Evolutionary conservation across 176 grass and related monocot species (phyloP).

Genomic region (Guadua angustifolia): DNA sequence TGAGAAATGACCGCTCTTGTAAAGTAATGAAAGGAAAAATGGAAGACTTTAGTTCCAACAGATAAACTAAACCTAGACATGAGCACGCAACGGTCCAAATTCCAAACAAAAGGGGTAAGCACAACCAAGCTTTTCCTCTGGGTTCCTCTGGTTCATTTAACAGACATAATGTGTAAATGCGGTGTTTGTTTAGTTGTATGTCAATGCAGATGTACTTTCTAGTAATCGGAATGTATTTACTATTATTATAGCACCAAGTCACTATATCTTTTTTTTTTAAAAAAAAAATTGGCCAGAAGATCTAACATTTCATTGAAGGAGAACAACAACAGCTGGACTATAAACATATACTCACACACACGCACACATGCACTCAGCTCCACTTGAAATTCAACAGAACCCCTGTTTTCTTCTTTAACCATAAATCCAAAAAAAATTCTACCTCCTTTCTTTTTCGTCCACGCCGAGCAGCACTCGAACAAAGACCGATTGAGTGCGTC

Average conservation of each 20-base stretch:
- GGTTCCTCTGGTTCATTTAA: not conserved
- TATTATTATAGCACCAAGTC: not conserved
- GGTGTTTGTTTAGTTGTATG: not conserved
- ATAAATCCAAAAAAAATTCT: no score
- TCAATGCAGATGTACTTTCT: constrained; percentile 21
- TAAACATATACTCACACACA: no score
- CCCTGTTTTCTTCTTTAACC: no score
- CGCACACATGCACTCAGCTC: no score
- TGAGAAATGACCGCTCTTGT: constrained; percentile 36
- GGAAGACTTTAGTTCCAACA: constrained; percentile 22
- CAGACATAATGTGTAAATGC: constrained; percentile 6
- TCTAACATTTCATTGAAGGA: no score
- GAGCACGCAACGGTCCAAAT: not conserved
- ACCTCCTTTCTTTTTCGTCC: no score
- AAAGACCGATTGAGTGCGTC: no score
- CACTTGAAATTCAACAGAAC: no score
- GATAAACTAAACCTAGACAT: constrained; percentile 9
- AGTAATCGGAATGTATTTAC: not conserved
- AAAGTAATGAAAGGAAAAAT: constrained; percentile 13
- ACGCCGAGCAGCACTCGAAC: no score
- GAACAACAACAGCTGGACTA: no score
- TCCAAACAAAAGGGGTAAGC: not conserved
- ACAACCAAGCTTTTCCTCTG: not conserved
- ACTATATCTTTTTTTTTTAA: not conserved
- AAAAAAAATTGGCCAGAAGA: no score